These are phyloP conservation scores for Ophiocordyceps camponoti-saundersi DNA, from an alignment of 2,329 filamentous ascomycete species.

Conservation along the genomic window DNA sequence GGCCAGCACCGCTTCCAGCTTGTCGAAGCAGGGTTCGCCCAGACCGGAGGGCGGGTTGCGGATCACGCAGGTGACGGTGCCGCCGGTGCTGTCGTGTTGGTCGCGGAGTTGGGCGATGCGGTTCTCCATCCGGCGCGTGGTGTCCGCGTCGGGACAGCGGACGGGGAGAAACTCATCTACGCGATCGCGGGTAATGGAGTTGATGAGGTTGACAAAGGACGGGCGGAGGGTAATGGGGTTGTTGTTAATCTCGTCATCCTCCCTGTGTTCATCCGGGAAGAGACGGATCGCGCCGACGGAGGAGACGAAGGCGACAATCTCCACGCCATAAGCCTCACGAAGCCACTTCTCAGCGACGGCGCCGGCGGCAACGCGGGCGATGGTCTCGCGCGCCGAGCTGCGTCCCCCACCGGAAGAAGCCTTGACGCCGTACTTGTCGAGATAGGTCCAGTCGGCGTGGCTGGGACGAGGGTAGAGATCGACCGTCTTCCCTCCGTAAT, in stretches of 20 bases:
- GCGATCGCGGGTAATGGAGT: constrained; percentile 52
- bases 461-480: constrained; percentile 79
- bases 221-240: constrained; percentile 54
- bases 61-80: constrained; percentile 88
- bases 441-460: constrained; percentile 93
- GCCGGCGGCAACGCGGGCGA: constrained; percentile 79
- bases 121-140: constrained; percentile 56
- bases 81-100: constrained; percentile 74
- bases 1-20: constrained; percentile 77
- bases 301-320: constrained; percentile 82
- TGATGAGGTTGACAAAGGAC: constrained; percentile 56
- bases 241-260: background rate
- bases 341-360: constrained; percentile 92
- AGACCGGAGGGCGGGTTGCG: constrained; percentile 70
- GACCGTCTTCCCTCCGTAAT: constrained; percentile 83
- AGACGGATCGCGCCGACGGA: constrained; percentile 50
- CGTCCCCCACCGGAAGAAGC: constrained; percentile 79
- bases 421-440: constrained; percentile 93
- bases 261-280: constrained; percentile 14
- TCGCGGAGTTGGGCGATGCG: constrained; percentile 66
- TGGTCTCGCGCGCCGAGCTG: constrained; percentile 86
- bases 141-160: constrained; percentile 59
- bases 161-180: constrained; percentile 80
- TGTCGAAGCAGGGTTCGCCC: constrained; percentile 90
- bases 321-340: constrained; percentile 59